phyloP scores from a whole-genome alignment of 441 rosid genomes.

The Populus trichocarpa region DNA sequence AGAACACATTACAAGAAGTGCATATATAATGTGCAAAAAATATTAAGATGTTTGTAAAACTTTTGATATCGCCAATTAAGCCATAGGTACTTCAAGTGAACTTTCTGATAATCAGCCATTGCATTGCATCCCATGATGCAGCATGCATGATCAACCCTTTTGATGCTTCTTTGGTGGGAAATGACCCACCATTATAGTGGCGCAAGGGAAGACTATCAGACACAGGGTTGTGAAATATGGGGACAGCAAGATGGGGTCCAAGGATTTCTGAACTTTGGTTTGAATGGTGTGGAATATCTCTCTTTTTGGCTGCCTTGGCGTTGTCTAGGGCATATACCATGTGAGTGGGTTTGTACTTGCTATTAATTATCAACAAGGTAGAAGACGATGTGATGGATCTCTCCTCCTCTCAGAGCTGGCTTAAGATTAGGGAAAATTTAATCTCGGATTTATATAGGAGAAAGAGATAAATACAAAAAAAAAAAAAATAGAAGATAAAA shows the following conservation, averaged over 20 bases:
- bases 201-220: neutral
- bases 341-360: conserved; percentile 19
- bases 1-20: neutral
- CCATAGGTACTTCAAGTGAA: conserved; percentile 9
- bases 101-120: conserved; percentile 10
- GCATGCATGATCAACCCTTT: neutral
- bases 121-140: conserved; percentile 20
- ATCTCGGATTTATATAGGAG: too few species aligned
- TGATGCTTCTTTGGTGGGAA: neutral
- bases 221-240: conserved; percentile 1
- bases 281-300: conserved; percentile 1
- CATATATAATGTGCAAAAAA: conserved; percentile 16
- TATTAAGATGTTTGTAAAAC: conserved; percentile 13
- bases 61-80: conserved; percentile 8
- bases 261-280: conserved; percentile 6
- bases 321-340: conserved; percentile 13
- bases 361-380: neutral
- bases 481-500: too few species aligned
- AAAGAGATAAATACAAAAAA: too few species aligned
- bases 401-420: neutral
- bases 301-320: neutral
- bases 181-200: neutral
- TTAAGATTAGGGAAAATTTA: too few species aligned
- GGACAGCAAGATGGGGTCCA: conserved; percentile 16
- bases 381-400: neutral